Conservation (phyloP, 495 filamentous ascomycete species). For the Tirmania nivea region DNA sequence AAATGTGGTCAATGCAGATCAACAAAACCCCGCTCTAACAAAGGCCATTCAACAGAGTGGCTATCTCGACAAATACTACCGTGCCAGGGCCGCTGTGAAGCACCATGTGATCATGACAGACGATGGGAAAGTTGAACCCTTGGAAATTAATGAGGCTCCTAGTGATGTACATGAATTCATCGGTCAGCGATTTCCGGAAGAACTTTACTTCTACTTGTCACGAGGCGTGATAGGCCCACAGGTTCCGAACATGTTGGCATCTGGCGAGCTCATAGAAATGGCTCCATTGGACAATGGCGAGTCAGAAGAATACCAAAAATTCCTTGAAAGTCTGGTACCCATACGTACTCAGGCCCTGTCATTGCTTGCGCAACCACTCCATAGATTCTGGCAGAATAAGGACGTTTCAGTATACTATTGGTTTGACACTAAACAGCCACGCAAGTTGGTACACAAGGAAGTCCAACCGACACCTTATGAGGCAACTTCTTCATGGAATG, state of each 20-base stretch:
- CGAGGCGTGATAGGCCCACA: slow-evolving; percentile 59
- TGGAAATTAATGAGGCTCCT: slow-evolving; percentile 47
- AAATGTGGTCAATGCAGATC: slow-evolving; percentile 42
- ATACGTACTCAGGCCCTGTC: slow-evolving; percentile 53
- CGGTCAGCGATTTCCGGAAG: slow-evolving; percentile 68
- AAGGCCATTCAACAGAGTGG: slow-evolving; percentile 33
- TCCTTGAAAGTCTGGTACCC: slow-evolving; percentile 49
- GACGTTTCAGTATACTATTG: slow-evolving; percentile 57
- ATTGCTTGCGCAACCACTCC: slow-evolving; percentile 51
- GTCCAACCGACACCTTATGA: slow-evolving; percentile 35
- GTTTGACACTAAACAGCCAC: slow-evolving; percentile 52
- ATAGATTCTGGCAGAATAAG: slow-evolving; percentile 59
- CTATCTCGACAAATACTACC: slow-evolving; percentile 68
- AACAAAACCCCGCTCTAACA: slow-evolving; percentile 24
- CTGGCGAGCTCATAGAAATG: slow-evolving; percentile 48
- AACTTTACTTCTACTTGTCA: slow-evolving; percentile 81
- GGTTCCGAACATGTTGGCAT: slow-evolving; percentile 57
- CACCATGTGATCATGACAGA: slow-evolving; percentile 64
- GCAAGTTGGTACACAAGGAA: slow-evolving; percentile 42
- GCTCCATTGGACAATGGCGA: slow-evolving; percentile 66
- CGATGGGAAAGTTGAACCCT: slow-evolving; percentile 49
- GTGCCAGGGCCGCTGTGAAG: slow-evolving; percentile 60
- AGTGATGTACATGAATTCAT: slow-evolving; percentile 72
- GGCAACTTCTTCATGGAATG: slow-evolving; percentile 50
- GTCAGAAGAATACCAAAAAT: slow-evolving; percentile 55